Evolutionary conservation across 75 land plant species (phyloP), one percentile per base, ranked within the genome.

Genomic region (Pinus tabuliformis): DNA sequence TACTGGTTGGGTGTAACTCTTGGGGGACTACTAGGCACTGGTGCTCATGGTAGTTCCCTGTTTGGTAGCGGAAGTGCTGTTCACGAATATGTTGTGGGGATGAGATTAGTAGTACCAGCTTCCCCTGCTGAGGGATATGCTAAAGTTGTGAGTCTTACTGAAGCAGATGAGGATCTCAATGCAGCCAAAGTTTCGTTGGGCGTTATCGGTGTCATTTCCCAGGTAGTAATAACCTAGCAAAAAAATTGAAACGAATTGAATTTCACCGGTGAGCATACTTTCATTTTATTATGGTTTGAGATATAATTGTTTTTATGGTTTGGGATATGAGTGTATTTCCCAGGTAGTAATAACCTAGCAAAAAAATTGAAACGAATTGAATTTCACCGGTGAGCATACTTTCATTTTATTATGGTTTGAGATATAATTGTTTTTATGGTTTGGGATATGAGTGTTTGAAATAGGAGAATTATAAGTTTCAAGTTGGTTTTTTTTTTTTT

Each of bases 1-100:
- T 93, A 91, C 72, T 93, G 96, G 96, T 80, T 79, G 77, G 96
- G 96, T 4, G 30, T 93, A 58, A 81, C 89, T n/a, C 42, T 93
- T 14, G 93, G 89, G 11, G 94, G 96, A 0, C 4, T 91, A 36
- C 26, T 93, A 13, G 73, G 85, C 18, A 91, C 91, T 4, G 96
- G 96, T 2, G 90, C 94, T 17, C 96, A 93, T 72, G 96, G 96
- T 18, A 93, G 96, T 86, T 78, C 90, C 3, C 57, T 89, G 16
- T 89, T 83, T 83, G 94, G 94, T 28, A 84, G 82, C 49, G 96
- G 96, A 12, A 88, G 88, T 72, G 77, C 84, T n/a, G 85, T 89
- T 22, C 93, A 93, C 74, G 94, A 93, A 14, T 81, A 91, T 57
- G 93, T 91, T 6, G 82, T 79, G 16, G 78, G 76, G 17, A 36